These are phyloP conservation scores for Testicularia cyperi DNA, from an alignment of 1,284 basidiomycete genomes.

Conservation along the genomic window DNA sequence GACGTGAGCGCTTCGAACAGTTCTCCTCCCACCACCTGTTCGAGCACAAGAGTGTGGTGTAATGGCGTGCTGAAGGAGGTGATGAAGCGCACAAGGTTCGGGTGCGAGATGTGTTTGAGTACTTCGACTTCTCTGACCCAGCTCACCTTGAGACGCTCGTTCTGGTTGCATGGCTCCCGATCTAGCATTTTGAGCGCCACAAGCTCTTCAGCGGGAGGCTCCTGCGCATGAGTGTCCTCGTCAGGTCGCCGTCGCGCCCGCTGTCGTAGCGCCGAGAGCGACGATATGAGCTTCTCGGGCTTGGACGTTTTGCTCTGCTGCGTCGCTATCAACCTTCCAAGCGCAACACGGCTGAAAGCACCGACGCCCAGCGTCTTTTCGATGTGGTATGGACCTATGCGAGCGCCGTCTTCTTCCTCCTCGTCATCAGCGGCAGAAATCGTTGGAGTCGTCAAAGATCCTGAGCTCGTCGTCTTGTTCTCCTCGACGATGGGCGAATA, in stretches of 20 bases:
- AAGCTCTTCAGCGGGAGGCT: constrained; percentile 62
- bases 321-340: constrained; percentile 28
- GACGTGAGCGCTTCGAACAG: constrained; percentile 75
- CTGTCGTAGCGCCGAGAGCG: constrained; percentile 20
- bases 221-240: neutral
- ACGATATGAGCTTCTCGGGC: constrained; percentile 14
- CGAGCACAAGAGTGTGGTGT: constrained; percentile 79
- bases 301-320: neutral
- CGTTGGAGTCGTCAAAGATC: neutral
- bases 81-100: constrained; percentile 75
- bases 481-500: constrained; percentile 3
- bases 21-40: constrained; percentile 78
- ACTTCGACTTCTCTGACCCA: constrained; percentile 87
- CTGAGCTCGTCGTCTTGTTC: neutral
- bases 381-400: constrained; percentile 45
- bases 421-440: too few species aligned
- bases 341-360: constrained; percentile 56
- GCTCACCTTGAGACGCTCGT: constrained; percentile 75
- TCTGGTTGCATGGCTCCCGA: constrained; percentile 65
- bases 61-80: constrained; percentile 73
- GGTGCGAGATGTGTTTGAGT: constrained; percentile 80
- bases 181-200: constrained; percentile 86
- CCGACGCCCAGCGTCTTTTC: constrained; percentile 52
- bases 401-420: constrained; percentile 44
- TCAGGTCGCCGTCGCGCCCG: constrained; percentile 6